A percentile compares a stretch with the other conserved stretches of the same genome.
Evolutionary conservation across 495 filamentous ascomycete genomes (phyloP).

Genomic region (Neurospora sp.): DNA sequence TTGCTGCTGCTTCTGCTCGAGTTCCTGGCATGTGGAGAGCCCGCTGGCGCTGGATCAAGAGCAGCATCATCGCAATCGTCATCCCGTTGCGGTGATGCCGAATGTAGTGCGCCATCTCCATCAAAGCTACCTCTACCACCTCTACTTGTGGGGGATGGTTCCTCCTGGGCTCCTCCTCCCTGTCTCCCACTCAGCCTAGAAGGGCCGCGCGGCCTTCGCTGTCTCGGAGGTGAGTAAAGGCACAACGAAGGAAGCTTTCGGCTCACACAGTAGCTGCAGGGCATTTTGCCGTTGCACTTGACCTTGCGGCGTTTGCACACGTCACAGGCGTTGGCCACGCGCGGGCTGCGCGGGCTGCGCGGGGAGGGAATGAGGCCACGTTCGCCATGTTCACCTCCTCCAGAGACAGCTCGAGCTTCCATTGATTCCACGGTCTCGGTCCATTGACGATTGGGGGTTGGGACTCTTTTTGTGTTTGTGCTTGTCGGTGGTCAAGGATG

Average conservation of each 20-base stretch:
- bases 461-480: background rate
- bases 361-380: conserved; percentile 2
- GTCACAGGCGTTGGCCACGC: conserved; percentile 36
- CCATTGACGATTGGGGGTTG: background rate
- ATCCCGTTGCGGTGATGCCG: background rate
- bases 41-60: background rate
- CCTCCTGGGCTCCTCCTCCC: too few species aligned
- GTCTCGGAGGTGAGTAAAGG: conserved; percentile 7
- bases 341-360: conserved; percentile 10
- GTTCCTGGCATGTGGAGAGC: background rate
- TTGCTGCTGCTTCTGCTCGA: background rate
- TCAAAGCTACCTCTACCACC: background rate
- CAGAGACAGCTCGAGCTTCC: background rate
- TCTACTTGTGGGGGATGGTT: background rate
- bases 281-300: conserved; percentile 28
- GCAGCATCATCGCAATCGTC: too few species aligned
- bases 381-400: background rate
- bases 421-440: background rate
- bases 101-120: background rate
- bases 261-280: conserved; percentile 26
- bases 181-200: too few species aligned
- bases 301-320: conserved; percentile 36
- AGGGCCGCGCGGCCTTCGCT: background rate
- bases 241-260: conserved; percentile 17
- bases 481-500: background rate